Conservation (phyloP, 306 rosid species). For the Sechiopsis laciniata region DNA sequence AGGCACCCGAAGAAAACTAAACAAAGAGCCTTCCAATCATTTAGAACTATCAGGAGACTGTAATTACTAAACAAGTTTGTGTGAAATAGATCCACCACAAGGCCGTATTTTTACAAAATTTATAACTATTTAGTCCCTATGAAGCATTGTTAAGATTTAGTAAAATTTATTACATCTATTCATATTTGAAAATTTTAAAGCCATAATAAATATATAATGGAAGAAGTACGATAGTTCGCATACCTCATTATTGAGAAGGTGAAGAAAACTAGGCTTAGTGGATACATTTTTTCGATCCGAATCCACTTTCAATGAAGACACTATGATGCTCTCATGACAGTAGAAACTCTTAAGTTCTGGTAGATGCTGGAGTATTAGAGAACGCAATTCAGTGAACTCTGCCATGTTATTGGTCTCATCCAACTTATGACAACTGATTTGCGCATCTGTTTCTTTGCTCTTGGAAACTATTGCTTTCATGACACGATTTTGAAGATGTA, state of each 20-base stretch:
- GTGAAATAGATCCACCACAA: too few species aligned
- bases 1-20: too few species aligned
- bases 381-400: neutral
- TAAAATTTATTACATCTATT: too few species aligned
- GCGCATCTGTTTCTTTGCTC: neutral
- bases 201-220: constrained; percentile 18
- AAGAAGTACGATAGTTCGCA: neutral
- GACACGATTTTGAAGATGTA: constrained; percentile 20
- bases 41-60: too few species aligned
- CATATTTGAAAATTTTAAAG: neutral
- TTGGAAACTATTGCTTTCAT: constrained; percentile 18
- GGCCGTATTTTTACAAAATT: too few species aligned
- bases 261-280: neutral
- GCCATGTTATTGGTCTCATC: constrained; percentile 21
- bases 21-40: too few species aligned
- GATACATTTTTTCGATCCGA: neutral
- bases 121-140: too few species aligned
- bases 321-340: neutral
- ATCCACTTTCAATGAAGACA: neutral
- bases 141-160: too few species aligned
- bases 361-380: constrained; percentile 21
- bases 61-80: too few species aligned
- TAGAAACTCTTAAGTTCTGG: constrained; percentile 6
- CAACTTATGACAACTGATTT: neutral
- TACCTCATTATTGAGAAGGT: constrained; percentile 19